Evolutionary conservation across 768 basidiomycete genomes (phyloP).

Genomic region (Lactarius evosmus): DNA sequence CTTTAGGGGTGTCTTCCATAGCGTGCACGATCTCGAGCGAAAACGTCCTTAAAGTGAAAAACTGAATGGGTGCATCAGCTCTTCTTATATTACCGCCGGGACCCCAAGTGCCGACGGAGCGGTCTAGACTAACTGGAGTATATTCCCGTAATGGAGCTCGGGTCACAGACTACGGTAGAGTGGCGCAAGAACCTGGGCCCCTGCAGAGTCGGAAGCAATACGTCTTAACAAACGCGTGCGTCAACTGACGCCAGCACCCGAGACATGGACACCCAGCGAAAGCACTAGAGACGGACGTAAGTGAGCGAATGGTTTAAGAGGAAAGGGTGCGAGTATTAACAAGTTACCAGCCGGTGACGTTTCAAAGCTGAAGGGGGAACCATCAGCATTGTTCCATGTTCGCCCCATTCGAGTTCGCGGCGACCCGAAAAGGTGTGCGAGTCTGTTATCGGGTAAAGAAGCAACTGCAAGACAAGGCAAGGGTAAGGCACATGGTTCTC

Average conservation of each 20-base stretch:
- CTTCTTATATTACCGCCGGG: slow-evolving; percentile 9
- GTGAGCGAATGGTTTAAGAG: background rate
- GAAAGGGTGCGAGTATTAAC: background rate
- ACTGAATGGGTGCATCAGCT: background rate
- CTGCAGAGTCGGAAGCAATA: background rate
- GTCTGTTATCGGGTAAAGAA: background rate
- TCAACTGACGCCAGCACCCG: background rate
- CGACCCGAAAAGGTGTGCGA: background rate
- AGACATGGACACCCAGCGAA: background rate
- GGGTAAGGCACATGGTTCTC: background rate
- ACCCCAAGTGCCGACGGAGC: slow-evolving; percentile 6
- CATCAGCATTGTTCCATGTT: background rate
- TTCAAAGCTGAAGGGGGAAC: background rate
- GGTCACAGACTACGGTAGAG: background rate
- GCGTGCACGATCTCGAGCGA: slow-evolving; percentile 1
- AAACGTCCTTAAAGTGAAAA: background rate
- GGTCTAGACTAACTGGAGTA: slow-evolving; percentile 7
- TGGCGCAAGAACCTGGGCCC: slow-evolving; percentile 1
- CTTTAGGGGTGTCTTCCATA: background rate
- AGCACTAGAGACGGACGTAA: slow-evolving; percentile 10
- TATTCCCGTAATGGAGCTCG: slow-evolving; percentile 4
- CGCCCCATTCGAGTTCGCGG: background rate
- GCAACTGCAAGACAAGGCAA: background rate
- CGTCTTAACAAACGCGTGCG: background rate
- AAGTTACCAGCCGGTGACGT: background rate